Evolutionary conservation across 177 flowering plant genomes (phyloP), one percentile per base, ranked within the genome.

Genomic region (Vitis hybrid): DNA sequence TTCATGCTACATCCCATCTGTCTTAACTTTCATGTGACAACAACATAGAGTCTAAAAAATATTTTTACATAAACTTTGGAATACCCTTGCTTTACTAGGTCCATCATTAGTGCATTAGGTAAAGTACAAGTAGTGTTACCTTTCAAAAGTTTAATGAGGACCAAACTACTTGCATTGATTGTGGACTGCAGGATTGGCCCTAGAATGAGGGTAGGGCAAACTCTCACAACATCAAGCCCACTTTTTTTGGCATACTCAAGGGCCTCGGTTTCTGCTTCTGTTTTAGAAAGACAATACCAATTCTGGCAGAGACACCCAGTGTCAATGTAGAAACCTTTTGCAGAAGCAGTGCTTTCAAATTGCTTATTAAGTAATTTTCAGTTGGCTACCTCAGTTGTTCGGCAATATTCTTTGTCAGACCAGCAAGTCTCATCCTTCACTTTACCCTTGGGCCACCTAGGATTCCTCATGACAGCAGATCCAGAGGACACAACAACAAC

Each of bases 351-450:
- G 8, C 45, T 39, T 39, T 39, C 6, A 39, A 39, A 39, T 39
- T 39, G 45, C 45, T 39, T 39, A 4, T 39, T 39, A 39, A 39
- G 45, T 39, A 39, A 39, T 39, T 39, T 39, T 39, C 45, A 39
- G 12, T 11, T 15, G 2, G 6, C 68, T 81, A 94, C 98, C 83
- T 85, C 75, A 19, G 82, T 86, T 49, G 65, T 63, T 67, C 70
- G 79, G 83, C 93, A 86, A 73, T 82, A 83, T 31, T 92, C 91
- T 63, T 63, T 74, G 61, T 88, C 92, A n/a, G 98, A 92, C 97
- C 98, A 94, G 61, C 90, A 90, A 57, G 76, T 71, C 71, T 94
- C 97, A 56, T 92, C 97, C 77, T 68, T 81, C 34, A 82, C 83
- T 62, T 82, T 79, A 73, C 63, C 85, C 71, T 83, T 83, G 48